These are phyloP conservation scores for Cenococcum geophilum DNA, from an alignment of 495 filamentous ascomycete genomes.

Conservation along the genomic window DNA sequence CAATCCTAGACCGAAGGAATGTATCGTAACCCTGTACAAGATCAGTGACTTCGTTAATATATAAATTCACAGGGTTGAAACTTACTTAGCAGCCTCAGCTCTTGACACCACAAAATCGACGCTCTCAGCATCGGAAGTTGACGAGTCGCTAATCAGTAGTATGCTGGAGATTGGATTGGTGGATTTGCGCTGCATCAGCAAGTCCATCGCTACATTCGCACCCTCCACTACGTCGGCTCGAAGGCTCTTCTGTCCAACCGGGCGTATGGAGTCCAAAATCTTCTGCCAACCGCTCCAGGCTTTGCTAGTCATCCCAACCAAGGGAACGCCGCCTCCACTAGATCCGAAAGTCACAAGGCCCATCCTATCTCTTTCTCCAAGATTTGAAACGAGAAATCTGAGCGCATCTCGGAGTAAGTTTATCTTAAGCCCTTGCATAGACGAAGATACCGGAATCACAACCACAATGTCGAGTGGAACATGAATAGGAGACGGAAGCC, in stretches of 20 bases:
- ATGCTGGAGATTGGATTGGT: constrained; percentile 96
- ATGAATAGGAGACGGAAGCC: constrained; percentile 61
- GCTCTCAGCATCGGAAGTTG: constrained; percentile 92
- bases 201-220: constrained; percentile 97
- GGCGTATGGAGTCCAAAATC: constrained; percentile 80
- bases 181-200: constrained; percentile 95
- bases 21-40: constrained; percentile 71
- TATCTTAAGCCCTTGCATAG: constrained; percentile 98
- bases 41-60: constrained; percentile 32
- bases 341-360: constrained; percentile 97
- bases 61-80: constrained; percentile 15
- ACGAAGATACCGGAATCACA: constrained; percentile 94
- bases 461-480: constrained; percentile 94
- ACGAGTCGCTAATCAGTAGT: constrained; percentile 95
- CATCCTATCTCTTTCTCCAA: constrained; percentile 95
- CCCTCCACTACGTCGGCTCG: constrained; percentile 96
- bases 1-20: constrained; percentile 92
- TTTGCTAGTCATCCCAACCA: constrained; percentile 98
- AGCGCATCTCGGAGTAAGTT: constrained; percentile 89
- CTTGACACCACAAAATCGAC: constrained; percentile 98
- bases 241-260: constrained; percentile 92
- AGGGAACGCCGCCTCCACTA: constrained; percentile 82
- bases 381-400: constrained; percentile 82
- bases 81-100: constrained; percentile 94
- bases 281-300: constrained; percentile 88